phyloP scores from a whole-genome alignment of 352 stramenopile genomes.

The Globisporangium middletonii region DNA sequence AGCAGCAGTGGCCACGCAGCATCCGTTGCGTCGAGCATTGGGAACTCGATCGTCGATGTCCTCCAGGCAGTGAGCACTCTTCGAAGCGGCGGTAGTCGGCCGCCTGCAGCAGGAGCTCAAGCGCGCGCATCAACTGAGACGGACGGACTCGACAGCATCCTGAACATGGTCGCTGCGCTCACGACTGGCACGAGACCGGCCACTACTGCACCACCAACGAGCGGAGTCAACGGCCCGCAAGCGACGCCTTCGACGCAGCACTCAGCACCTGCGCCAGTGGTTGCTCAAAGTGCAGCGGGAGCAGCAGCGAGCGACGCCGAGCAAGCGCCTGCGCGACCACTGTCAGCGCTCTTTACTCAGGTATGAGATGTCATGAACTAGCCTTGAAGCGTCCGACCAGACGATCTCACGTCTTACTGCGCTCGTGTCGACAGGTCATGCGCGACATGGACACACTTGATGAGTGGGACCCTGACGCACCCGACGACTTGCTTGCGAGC shows the following conservation, averaged over 20 bases:
- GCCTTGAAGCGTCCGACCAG: neutral
- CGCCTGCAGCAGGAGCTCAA: neutral
- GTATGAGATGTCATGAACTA: neutral
- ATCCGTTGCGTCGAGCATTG: conserved; percentile 1
- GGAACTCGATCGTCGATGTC: conserved; percentile 10
- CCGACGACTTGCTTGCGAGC: conserved; percentile 10
- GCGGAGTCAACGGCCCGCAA: neutral
- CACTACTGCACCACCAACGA: neutral
- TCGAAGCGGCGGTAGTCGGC: neutral
- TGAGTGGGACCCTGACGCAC: conserved; percentile 12
- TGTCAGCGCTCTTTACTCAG: conserved; percentile 11
- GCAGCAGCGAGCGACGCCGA: too few relatives aligned
- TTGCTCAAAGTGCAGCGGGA: too few relatives aligned
- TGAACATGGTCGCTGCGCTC: conserved; percentile 13
- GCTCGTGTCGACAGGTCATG: conserved; percentile 7
- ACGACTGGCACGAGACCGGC: neutral
- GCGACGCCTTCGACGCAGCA: neutral
- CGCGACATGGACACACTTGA: conserved; percentile 14
- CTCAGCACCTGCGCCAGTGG: too few relatives aligned
- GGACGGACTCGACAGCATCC: neutral
- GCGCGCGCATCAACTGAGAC: too few relatives aligned
- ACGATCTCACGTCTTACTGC: too few relatives aligned
- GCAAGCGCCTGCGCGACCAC: neutral
- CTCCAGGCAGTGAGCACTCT: conserved; percentile 8
- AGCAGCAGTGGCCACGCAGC: neutral